phyloP scores from a whole-genome alignment of 2,329 filamentous ascomycete species.

The Grosmannia huntii region DNA sequence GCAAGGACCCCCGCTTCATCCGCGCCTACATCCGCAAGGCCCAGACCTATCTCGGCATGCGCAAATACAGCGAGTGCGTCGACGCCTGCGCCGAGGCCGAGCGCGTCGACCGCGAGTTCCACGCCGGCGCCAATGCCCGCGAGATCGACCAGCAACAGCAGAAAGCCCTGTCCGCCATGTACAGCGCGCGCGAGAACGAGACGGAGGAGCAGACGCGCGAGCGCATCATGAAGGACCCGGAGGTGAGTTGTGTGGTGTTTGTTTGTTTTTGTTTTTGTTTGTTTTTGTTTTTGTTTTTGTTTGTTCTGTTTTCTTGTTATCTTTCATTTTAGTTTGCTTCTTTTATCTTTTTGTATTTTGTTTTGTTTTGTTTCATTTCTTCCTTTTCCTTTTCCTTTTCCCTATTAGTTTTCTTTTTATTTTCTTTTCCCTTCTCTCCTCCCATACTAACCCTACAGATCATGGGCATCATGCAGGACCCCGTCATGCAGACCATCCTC shows the following conservation, averaged over 20 bases:
- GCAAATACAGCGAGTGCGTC: constrained; percentile 90
- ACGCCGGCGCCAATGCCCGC: constrained; percentile 63
- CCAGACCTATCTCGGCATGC: constrained; percentile 92
- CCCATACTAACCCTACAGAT: constrained; percentile 39
- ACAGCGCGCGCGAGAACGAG: constrained; percentile 81
- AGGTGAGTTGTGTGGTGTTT: constrained; percentile 48
- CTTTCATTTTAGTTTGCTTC: neutral
- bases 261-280: neutral
- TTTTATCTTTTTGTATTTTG: no score
- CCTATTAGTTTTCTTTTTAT: neutral
- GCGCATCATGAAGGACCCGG: constrained; percentile 78
- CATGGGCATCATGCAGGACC: constrained; percentile 83
- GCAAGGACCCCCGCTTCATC: constrained; percentile 84
- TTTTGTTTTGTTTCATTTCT: neutral
- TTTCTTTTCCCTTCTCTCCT: neutral
- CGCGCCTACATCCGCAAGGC: constrained; percentile 94
- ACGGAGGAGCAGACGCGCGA: constrained; percentile 92
- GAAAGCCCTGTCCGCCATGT: constrained; percentile 86
- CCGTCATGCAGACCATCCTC: constrained; percentile 93
- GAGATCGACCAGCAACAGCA: constrained; percentile 93
- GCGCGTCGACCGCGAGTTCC: constrained; percentile 57
- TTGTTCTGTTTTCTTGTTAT: no score
- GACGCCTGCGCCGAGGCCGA: constrained; percentile 77
- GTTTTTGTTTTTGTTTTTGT: neutral
- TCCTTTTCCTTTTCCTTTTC: neutral